These are phyloP conservation scores for Cystobasidium onofrii DNA, from an alignment of 768 basidiomycete genomes.

Conservation along the genomic window DNA sequence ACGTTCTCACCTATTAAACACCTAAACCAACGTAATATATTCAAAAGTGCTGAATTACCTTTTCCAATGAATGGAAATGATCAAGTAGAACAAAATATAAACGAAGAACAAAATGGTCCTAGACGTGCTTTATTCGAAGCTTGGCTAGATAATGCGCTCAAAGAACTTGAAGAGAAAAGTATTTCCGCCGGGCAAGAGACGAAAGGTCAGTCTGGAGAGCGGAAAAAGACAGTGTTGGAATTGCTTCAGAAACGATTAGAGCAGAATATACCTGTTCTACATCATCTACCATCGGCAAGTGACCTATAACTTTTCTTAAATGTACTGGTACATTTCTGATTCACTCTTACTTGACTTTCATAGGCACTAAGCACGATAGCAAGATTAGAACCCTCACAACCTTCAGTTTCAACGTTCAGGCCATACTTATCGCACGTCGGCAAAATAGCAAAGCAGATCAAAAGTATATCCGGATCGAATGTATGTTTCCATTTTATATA, in stretches of 20 bases:
- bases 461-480: background rate
- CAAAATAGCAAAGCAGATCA: background rate
- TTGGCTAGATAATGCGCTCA: background rate
- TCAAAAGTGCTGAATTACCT: conserved; percentile 9
- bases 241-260: conserved; percentile 9
- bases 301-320: background rate
- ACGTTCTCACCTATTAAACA: background rate
- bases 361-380: background rate
- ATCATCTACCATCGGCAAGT: background rate
- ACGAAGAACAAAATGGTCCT: conserved; percentile 3
- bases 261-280: conserved; percentile 16
- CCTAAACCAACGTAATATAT: background rate
- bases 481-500: background rate
- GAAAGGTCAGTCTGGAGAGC: background rate
- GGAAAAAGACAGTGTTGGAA: background rate
- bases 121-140: conserved; percentile 20
- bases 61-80: background rate
- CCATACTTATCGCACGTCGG: background rate
- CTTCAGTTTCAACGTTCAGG: background rate
- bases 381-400: background rate
- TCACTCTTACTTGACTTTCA: background rate
- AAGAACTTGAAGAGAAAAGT: background rate
- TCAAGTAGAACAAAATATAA: background rate
- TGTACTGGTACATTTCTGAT: background rate
- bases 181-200: background rate